Evolutionary conservation across 495 filamentous ascomycete genomes (phyloP).

Genomic region (Penicillium cosmopolitanum): DNA sequence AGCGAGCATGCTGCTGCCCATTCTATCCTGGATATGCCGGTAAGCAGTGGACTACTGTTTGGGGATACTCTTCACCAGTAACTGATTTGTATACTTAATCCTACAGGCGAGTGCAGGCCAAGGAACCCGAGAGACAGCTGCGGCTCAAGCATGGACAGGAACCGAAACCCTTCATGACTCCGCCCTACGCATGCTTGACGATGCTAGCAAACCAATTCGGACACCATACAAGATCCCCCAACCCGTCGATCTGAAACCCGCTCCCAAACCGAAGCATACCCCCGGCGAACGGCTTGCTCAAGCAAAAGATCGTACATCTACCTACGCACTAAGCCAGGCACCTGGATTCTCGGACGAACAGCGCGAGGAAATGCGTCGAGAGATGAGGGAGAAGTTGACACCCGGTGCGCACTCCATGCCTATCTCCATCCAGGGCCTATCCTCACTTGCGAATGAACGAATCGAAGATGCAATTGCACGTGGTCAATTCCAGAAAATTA

Average conservation of each 20-base stretch:
- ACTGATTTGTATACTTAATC: slow-evolving; percentile 9
- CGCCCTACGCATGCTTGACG: slow-evolving; percentile 84
- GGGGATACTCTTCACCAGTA: not conserved
- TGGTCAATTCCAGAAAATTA: slow-evolving; percentile 88
- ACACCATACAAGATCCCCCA: slow-evolving; percentile 54
- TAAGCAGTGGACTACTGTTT: slow-evolving; percentile 28
- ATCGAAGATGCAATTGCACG: slow-evolving; percentile 94
- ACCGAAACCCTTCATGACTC: slow-evolving; percentile 73
- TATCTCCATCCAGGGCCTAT: slow-evolving; percentile 75
- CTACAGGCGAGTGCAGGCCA: slow-evolving; percentile 62
- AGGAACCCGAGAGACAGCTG: slow-evolving; percentile 73
- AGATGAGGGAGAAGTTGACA: slow-evolving; percentile 79
- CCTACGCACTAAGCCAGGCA: slow-evolving; percentile 68
- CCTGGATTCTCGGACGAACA: slow-evolving; percentile 67
- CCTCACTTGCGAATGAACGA: slow-evolving; percentile 85
- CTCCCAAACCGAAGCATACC: slow-evolving; percentile 45
- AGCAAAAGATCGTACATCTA: slow-evolving; percentile 76
- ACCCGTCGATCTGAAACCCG: slow-evolving; percentile 65
- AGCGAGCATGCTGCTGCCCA: slow-evolving; percentile 72
- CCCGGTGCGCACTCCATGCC: slow-evolving; percentile 76
- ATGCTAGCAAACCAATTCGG: slow-evolving; percentile 75
- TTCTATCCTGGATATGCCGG: slow-evolving; percentile 65
- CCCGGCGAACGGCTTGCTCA: slow-evolving; percentile 67
- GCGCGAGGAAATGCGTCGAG: slow-evolving; percentile 64
- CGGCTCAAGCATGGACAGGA: slow-evolving; percentile 77